These are phyloP conservation scores for Podila horticola DNA, from an alignment of 192 early-diverging fungal species.

Conservation along the genomic window DNA sequence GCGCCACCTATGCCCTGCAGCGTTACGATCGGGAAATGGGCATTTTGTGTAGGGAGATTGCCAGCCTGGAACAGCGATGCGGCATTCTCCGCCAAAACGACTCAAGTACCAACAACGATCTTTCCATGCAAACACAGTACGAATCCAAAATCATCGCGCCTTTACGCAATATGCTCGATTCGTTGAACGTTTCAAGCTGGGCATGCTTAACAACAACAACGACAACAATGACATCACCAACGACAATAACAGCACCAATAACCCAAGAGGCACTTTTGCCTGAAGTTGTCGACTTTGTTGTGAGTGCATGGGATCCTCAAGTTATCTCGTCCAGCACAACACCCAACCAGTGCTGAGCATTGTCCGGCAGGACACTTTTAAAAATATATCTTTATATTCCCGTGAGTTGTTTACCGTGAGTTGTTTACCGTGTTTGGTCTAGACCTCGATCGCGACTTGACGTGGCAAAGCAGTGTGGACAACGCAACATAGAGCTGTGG, in stretches of 20 bases:
- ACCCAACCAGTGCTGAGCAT: no score
- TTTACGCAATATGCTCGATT: not conserved
- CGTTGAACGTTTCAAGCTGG: not conserved
- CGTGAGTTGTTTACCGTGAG: no score
- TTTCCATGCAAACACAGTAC: not conserved
- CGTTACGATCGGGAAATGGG: constrained; percentile 29
- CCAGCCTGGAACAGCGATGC: constrained; percentile 4
- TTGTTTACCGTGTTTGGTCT: no score
- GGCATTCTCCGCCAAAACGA: not conserved
- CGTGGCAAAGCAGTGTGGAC: no score
- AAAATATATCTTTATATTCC: no score
- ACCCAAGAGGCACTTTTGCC: not conserved
- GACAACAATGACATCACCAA: no score
- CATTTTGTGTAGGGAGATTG: not conserved
- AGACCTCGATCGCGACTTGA: no score
- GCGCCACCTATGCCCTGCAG: constrained; percentile 17
- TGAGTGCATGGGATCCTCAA: constrained; percentile 35
- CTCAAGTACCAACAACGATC: not conserved
- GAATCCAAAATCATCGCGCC: not conserved
- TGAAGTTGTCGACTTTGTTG: constrained; percentile 24
- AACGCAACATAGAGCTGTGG: no score
- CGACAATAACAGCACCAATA: not conserved
- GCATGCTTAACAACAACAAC: no score
- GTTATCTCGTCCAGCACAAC: not conserved
- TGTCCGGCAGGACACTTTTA: no score